Percentiles rank a stretch among this genome's conserved stretches.
Evolutionary conservation across 2,329 filamentous ascomycete genomes (phyloP).

Genomic region (Sporothrix schenckii): DNA sequence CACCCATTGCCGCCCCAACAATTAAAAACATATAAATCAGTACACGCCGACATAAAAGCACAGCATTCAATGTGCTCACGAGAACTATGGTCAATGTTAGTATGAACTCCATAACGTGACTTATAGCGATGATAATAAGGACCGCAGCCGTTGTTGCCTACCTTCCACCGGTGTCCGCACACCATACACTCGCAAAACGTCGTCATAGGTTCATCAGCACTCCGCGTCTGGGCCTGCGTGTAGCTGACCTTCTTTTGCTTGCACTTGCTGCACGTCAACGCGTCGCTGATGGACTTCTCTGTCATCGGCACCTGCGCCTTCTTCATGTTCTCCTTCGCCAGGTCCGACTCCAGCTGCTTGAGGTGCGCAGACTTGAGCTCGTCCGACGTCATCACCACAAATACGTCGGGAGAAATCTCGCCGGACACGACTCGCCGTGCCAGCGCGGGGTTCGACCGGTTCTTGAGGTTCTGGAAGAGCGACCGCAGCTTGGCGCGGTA

Average conservation of each 20-base stretch:
- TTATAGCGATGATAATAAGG: background rate
- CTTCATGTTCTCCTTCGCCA: slow-evolving; percentile 93
- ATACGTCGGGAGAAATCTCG: slow-evolving; percentile 69
- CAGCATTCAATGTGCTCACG: background rate
- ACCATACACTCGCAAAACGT: slow-evolving; percentile 73
- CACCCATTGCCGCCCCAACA: slow-evolving; percentile 14
- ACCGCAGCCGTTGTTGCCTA: slow-evolving; percentile 44
- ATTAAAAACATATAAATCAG: slow-evolving; percentile 20
- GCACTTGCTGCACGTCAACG: slow-evolving; percentile 87
- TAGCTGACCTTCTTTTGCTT: slow-evolving; percentile 94
- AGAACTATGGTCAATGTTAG: slow-evolving; percentile 14
- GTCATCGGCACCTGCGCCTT: slow-evolving; percentile 92
- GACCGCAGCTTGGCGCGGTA: slow-evolving; percentile 91
- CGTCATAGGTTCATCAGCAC: slow-evolving; percentile 91
- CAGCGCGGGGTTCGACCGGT: slow-evolving; percentile 79
- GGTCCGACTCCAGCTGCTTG: slow-evolving; percentile 71
- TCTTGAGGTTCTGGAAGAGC: slow-evolving; percentile 92
- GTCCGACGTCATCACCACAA: slow-evolving; percentile 85
- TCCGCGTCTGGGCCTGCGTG: slow-evolving; percentile 91
- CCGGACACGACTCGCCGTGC: slow-evolving; percentile 74
- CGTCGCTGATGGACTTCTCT: slow-evolving; percentile 86
- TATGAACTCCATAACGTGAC: background rate
- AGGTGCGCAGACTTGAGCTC: slow-evolving; percentile 89
- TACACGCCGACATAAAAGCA: background rate
- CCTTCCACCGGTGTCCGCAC: slow-evolving; percentile 73